Conservation (phyloP, 1,284 basidiomycete species). For the Sanghuangporus weigelae region DNA sequence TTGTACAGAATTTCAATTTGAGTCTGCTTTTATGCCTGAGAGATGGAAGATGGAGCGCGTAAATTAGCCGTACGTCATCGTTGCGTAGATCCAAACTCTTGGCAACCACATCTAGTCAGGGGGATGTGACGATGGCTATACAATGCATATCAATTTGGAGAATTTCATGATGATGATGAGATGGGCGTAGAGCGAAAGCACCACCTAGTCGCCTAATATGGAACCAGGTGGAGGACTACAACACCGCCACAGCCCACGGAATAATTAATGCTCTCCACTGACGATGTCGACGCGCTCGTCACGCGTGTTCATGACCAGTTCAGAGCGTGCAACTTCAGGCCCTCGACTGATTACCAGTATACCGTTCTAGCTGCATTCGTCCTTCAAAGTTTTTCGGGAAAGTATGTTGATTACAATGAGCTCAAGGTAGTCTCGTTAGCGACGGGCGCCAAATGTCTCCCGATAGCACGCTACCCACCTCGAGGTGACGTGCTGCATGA, state of each 20-base stretch:
- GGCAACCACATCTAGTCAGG: neutral
- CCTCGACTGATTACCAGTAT: constrained; percentile 43
- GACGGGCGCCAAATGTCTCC: constrained; percentile 86
- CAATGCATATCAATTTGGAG: neutral
- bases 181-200: neutral
- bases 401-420: constrained; percentile 5
- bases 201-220: neutral
- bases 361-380: constrained; percentile 60
- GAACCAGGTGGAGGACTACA: neutral
- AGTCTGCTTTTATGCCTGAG: neutral
- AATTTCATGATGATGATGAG: neutral
- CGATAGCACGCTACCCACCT: constrained; percentile 53
- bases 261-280: neutral
- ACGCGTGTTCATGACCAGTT: constrained; percentile 40
- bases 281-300: constrained; percentile 6
- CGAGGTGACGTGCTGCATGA: constrained; percentile 86
- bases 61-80: neutral
- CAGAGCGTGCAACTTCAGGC: constrained; percentile 38
- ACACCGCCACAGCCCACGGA: neutral
- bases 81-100: neutral
- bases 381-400: constrained; percentile 25
- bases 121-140: too few species aligned
- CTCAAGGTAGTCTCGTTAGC: constrained; percentile 63
- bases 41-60: neutral
- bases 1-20: neutral